Evolutionary conservation across 495 filamentous ascomycete genomes (phyloP), one percentile per base, ranked within the genome.

Genomic region (Penicillium mononematosum): DNA sequence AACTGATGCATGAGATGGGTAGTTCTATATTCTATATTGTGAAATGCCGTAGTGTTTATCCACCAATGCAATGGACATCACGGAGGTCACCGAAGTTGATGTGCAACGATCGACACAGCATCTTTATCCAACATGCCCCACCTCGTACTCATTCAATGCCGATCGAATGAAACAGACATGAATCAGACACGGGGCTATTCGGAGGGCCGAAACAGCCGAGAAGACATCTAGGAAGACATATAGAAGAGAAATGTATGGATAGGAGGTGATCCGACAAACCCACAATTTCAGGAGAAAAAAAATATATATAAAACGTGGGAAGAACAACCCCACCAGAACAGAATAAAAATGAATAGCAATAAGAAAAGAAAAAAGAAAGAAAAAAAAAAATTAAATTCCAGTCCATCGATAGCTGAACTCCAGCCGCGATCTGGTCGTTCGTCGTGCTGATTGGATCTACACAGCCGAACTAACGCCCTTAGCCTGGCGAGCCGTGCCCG

Each of bases 401-500:
- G 56, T 63, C 60, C 60, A 60, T 54, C 60, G 36, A 44, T 59
- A 69, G 66, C 66, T 69, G 66, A 67, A 66, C 56, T 24, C 25
- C 45, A 66, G 51, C 56, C 58, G 61, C 60, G 46, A 58, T 14
- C 32, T 54, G 58, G 50, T 45, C 50, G 47, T 64, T 57, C 44
- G 42, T 25, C 10, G n/a, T 49, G 19, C 46, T 43, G 58, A 69
- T 69, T 69, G 66, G 66, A 32, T 55, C 62, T 34, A 34, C 54
- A 27, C 25, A 32, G 25, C 45, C 43, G 17, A 25, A 52, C 66
- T 69, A 69, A 66, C 25, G 50, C 10, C 12, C 41, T 61, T 68
- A 66, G 58, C 44, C 54, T 47, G 46, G 53, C 32, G 48, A 58
- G 34, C 51, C 49, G 49, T 54, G 27, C 36, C 27, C 12, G 20